Evolutionary conservation across 2,329 filamentous ascomycete genomes (phyloP).

Genomic region (Ascochyta koolunga): DNA sequence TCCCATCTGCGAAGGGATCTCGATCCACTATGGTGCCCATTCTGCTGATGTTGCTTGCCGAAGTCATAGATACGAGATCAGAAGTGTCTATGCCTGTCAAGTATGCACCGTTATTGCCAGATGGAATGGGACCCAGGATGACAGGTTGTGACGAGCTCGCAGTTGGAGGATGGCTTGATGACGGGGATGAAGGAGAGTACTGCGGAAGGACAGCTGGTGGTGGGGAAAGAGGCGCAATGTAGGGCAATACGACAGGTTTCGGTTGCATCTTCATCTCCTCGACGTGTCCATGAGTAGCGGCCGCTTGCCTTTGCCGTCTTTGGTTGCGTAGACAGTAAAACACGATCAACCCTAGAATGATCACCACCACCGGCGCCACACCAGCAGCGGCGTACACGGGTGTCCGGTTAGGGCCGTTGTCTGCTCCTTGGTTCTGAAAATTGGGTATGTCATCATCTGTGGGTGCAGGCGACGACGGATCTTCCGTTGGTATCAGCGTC

Average conservation of each 20-base stretch:
- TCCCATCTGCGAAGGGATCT: conserved; percentile 41
- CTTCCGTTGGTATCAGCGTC: neutral
- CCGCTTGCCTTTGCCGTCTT: conserved; percentile 28
- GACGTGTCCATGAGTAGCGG: conserved; percentile 7
- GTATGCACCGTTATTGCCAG: conserved; percentile 41
- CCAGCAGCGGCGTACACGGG: conserved; percentile 34
- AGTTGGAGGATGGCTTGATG: conserved; percentile 22
- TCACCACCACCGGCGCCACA: conserved; percentile 30
- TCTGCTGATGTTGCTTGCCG: conserved; percentile 21
- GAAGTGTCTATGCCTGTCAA: conserved; percentile 49
- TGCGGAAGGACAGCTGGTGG: conserved; percentile 21
- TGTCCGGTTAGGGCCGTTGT: conserved; percentile 14
- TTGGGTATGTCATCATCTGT: neutral
- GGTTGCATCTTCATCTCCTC: conserved; percentile 38
- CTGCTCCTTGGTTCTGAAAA: conserved; percentile 1
- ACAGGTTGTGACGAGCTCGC: conserved; percentile 35
- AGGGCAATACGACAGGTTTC: conserved; percentile 17
- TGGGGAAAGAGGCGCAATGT: conserved; percentile 25
- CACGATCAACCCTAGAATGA: conserved; percentile 30
- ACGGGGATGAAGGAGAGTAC: conserved; percentile 20
- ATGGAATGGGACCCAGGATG: conserved; percentile 43
- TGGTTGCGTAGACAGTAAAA: conserved; percentile 42
- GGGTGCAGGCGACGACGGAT: neutral
- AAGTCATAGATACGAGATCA: conserved; percentile 41
- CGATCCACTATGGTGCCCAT: conserved; percentile 21